phyloP scores from a whole-genome alignment of 495 filamentous ascomycete genomes.

The Aspergillus taichungensis region DNA sequence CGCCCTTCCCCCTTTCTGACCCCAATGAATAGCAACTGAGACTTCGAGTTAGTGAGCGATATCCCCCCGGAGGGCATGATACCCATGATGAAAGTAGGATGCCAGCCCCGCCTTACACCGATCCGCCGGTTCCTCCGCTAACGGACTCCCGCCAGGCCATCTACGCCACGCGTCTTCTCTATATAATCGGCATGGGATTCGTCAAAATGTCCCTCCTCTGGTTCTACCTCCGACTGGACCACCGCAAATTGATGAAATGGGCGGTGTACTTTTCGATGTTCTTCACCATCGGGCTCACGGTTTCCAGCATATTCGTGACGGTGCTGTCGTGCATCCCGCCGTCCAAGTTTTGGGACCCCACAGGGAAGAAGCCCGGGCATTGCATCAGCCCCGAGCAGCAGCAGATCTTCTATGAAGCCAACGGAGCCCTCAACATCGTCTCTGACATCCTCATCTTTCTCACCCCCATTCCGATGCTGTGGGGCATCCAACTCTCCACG shows the following conservation, averaged over 20 bases:
- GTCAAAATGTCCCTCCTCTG: constrained; percentile 12
- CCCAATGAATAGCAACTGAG: background rate
- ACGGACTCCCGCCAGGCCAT: background rate
- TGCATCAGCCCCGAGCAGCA: constrained; percentile 3
- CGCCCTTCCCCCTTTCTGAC: background rate
- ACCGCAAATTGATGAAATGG: constrained; percentile 6
- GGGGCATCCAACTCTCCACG: constrained; percentile 23
- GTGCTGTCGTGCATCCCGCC: constrained; percentile 1
- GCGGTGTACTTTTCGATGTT: constrained; percentile 3
- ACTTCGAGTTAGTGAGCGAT: background rate
- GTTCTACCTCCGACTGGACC: constrained; percentile 13
- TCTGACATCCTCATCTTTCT: constrained; percentile 31
- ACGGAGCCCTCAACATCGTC: constrained; percentile 17
- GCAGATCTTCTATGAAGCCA: constrained; percentile 10
- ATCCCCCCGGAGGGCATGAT: background rate
- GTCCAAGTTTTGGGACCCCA: constrained; percentile 4
- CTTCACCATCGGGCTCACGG: constrained; percentile 2
- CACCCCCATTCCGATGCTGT: constrained; percentile 30
- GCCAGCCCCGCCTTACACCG: background rate
- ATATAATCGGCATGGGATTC: constrained; percentile 2
- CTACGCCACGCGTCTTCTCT: constrained; percentile 5
- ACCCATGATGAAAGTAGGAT: constrained; percentile 7
- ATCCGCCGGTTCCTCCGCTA: too few relatives aligned
- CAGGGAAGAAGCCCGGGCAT: background rate
- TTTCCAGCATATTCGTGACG: constrained; percentile 3